These are phyloP conservation scores for Citropsis articulata DNA, from an alignment of 345 rosid species.

Conservation along the genomic window DNA sequence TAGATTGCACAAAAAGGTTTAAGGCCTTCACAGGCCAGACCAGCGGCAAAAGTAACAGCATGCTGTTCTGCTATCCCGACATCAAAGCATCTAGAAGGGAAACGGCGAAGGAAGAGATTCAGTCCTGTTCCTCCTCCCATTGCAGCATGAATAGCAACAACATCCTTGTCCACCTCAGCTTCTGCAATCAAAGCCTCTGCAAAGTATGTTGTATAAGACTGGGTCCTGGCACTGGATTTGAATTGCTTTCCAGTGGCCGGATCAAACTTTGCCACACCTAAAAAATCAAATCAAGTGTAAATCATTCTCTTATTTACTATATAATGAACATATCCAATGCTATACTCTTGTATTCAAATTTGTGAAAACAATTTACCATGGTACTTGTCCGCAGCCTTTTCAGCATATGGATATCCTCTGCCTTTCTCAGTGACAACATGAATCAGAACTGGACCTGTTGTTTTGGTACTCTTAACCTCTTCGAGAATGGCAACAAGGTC, in stretches of 20 bases:
- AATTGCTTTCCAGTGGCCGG: constrained; percentile 96
- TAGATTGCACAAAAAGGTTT: constrained; percentile 96
- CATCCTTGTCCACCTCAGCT: constrained; percentile 80
- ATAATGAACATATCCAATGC: not conserved
- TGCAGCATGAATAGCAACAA: constrained; percentile 97
- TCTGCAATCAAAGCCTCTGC: constrained; percentile 94
- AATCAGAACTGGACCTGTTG: constrained; percentile 89
- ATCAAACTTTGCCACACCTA: constrained; percentile 91
- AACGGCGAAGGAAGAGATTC: constrained; percentile 82
- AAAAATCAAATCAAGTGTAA: constrained; percentile 14
- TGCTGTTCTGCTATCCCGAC: constrained; percentile 99
- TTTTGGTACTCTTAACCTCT: constrained; percentile 89
- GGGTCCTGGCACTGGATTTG: constrained; percentile 60
- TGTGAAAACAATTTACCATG: constrained; percentile 47
- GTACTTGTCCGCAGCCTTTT: constrained; percentile 92
- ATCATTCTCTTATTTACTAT: not conserved
- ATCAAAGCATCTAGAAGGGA: constrained; percentile 85
- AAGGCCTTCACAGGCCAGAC: constrained; percentile 92
- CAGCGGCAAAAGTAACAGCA: constrained; percentile 98
- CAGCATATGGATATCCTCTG: constrained; percentile 97
- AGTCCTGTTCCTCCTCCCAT: constrained; percentile 99
- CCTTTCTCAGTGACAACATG: constrained; percentile 99
- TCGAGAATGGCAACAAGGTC: constrained; percentile 81
- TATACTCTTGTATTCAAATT: not conserved
- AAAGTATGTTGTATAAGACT: constrained; percentile 83